Percentiles rank a stretch among this genome's conserved stretches.
These are phyloP conservation scores for Tardiomyces blankii DNA, from an alignment of 1,139 yeast species.

Conservation along the genomic window DNA sequence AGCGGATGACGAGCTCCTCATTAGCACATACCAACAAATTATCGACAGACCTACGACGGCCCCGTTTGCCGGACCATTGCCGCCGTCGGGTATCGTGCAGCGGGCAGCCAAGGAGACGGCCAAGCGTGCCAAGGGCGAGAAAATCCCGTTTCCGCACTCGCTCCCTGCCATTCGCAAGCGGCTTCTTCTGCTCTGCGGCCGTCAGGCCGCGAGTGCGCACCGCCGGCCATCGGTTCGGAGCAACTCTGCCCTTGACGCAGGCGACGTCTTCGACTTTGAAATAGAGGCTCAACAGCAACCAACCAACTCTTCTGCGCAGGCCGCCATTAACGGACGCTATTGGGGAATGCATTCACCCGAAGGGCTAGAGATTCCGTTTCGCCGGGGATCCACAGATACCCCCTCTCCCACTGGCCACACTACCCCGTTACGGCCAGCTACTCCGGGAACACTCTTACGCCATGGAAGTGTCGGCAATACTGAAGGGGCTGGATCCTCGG, in stretches of 20 bases:
- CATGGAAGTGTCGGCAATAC: neutral
- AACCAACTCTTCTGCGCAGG: neutral
- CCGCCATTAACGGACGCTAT: neutral
- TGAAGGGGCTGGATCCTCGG: neutral
- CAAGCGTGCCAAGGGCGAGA: conserved; percentile 14
- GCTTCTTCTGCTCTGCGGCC: conserved; percentile 17
- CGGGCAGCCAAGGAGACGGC: conserved; percentile 24
- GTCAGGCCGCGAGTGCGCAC: conserved; percentile 5
- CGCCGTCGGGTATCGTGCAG: conserved; percentile 28
- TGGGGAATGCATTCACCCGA: neutral
- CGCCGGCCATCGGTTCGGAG: neutral
- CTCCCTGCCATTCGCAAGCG: conserved; percentile 23
- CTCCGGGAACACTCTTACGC: neutral
- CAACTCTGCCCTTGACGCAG: neutral
- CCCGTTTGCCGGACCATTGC: conserved; percentile 26
- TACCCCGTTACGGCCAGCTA: neutral
- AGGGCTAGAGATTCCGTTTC: neutral
- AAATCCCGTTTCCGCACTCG: conserved; percentile 23
- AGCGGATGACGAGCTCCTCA: conserved; percentile 20
- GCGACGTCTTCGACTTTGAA: neutral
- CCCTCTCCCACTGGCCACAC: neutral
- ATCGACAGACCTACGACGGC: conserved; percentile 24
- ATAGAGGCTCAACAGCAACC: neutral
- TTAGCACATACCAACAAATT: conserved; percentile 17
- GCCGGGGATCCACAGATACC: neutral